A percentile compares a stretch with the other conserved stretches of the same genome.
phyloP scores from a whole-genome alignment of 495 filamentous ascomycete species.

The Hamigera avellanea region DNA sequence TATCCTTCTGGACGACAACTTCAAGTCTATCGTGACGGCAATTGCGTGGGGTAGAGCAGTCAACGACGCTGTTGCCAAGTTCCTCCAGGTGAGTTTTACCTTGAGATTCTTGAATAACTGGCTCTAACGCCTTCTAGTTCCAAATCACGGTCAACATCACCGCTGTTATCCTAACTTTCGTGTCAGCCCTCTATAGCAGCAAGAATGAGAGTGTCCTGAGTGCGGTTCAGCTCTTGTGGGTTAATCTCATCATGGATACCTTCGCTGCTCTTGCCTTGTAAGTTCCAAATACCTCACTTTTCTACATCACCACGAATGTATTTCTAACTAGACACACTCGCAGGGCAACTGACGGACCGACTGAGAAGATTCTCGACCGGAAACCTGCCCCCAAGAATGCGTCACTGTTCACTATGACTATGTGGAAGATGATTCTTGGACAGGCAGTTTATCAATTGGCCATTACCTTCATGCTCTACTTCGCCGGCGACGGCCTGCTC shows the following conservation, averaged over 20 bases:
- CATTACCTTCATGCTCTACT: conserved; percentile 71
- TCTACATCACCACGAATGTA: background rate
- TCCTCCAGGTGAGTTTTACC: conserved; percentile 43
- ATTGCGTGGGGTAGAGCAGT: conserved; percentile 86
- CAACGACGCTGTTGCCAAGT: conserved; percentile 84
- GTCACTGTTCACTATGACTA: conserved; percentile 66
- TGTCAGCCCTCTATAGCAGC: conserved; percentile 62
- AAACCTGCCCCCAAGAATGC: conserved; percentile 74
- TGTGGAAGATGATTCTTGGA: conserved; percentile 96
- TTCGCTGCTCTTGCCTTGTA: conserved; percentile 71
- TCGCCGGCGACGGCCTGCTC: conserved; percentile 52
- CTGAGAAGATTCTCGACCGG: conserved; percentile 64
- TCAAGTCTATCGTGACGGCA: conserved; percentile 76
- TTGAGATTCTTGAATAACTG: background rate
- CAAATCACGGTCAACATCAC: conserved; percentile 89
- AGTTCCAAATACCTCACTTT: conserved; percentile 3
- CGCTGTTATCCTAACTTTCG: conserved; percentile 71
- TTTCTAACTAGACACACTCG: background rate
- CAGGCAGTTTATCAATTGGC: conserved; percentile 74
- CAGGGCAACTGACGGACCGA: conserved; percentile 69
- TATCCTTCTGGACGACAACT: conserved; percentile 88
- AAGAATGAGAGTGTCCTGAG: conserved; percentile 62
- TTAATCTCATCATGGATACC: conserved; percentile 91
- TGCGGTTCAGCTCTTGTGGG: conserved; percentile 82
- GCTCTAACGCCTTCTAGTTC: conserved; percentile 30